Evolutionary conservation across 805 yeast species (phyloP).

Genomic region (Cyberlindnera mycetangii): DNA sequence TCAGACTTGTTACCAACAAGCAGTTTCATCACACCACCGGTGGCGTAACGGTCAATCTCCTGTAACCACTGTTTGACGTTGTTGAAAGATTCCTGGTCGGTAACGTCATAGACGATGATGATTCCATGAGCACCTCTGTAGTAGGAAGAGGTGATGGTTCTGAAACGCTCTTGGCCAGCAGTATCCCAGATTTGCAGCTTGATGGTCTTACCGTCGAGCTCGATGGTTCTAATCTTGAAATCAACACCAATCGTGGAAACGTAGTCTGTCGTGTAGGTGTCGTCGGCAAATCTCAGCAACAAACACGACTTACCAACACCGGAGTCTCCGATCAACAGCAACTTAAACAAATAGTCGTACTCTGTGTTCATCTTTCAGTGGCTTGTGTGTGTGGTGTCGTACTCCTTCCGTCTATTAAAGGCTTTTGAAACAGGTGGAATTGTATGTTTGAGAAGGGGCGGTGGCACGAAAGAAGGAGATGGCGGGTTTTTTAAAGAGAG

Average conservation of each 20-base stretch:
- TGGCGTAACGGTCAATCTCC: slow-evolving; percentile 97
- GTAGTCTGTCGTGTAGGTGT: slow-evolving; percentile 94
- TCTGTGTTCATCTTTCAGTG: slow-evolving; percentile 69
- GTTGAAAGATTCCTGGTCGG: slow-evolving; percentile 94
- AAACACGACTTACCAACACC: slow-evolving; percentile 98
- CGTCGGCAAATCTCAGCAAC: slow-evolving; percentile 92
- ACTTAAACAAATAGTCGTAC: slow-evolving; percentile 96
- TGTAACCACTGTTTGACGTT: slow-evolving; percentile 98
- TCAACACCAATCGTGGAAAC: slow-evolving; percentile 98
- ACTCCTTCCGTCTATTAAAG: too few relatives aligned
- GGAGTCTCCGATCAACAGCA: slow-evolving; percentile 94
- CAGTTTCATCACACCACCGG: slow-evolving; percentile 94
- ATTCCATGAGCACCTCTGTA: slow-evolving; percentile 99
- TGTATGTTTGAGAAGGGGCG: too few relatives aligned
- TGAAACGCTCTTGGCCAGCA: slow-evolving; percentile 97
- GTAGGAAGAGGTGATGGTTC: slow-evolving; percentile 95
- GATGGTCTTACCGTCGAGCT: slow-evolving; percentile 94
- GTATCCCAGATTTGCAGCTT: slow-evolving; percentile 99
- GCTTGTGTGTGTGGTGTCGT: neutral
- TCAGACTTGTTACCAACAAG: slow-evolving; percentile 97
- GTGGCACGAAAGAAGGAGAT: neutral
- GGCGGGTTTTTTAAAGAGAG: neutral
- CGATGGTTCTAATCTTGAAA: slow-evolving; percentile 84
- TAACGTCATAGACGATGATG: slow-evolving; percentile 95
- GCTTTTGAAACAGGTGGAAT: too few relatives aligned